phyloP scores from a whole-genome alignment of 2,329 filamentous ascomycete species.

The Dendryphion nanum region DNA sequence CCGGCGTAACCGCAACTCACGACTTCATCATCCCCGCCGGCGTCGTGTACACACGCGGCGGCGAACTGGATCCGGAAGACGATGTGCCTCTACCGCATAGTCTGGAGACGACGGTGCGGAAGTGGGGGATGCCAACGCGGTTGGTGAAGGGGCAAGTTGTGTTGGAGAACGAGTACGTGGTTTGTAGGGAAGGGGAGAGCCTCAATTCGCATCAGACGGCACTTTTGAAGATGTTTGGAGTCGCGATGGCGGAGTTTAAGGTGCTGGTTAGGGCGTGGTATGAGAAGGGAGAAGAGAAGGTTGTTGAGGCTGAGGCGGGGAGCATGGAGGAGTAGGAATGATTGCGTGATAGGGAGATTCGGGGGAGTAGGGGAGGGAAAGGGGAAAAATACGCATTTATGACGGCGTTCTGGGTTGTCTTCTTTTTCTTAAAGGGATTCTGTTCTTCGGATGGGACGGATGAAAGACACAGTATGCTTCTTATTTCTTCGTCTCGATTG shows the following conservation, averaged over 20 bases:
- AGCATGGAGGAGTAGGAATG: slow-evolving; percentile 43
- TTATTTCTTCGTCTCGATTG: no score
- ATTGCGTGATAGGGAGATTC: no score
- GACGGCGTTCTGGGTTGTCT: not conserved
- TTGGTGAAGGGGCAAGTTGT: slow-evolving; percentile 86
- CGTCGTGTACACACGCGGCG: slow-evolving; percentile 73
- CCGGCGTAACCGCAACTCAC: slow-evolving; percentile 72
- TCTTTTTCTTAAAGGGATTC: not conserved
- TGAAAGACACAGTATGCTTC: no score
- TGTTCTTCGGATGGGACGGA: no score
- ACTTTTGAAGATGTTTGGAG: slow-evolving; percentile 88
- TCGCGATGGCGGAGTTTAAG: slow-evolving; percentile 87
- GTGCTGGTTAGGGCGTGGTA: slow-evolving; percentile 71
- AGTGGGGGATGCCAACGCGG: slow-evolving; percentile 84
- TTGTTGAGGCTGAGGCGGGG: slow-evolving; percentile 55
- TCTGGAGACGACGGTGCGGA: slow-evolving; percentile 85
- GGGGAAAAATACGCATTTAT: slow-evolving; percentile 1
- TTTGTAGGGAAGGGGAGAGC: slow-evolving; percentile 82
- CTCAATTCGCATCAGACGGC: slow-evolving; percentile 91
- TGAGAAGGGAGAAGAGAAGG: slow-evolving; percentile 26
- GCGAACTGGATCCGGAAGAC: slow-evolving; percentile 74
- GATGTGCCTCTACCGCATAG: slow-evolving; percentile 86
- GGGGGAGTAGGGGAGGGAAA: no score
- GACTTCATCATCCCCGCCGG: slow-evolving; percentile 80
- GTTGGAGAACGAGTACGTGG: slow-evolving; percentile 68